These are phyloP conservation scores for Alloteropsis semialata DNA, from an alignment of 176 grass and related monocot species.

Conservation along the genomic window DNA sequence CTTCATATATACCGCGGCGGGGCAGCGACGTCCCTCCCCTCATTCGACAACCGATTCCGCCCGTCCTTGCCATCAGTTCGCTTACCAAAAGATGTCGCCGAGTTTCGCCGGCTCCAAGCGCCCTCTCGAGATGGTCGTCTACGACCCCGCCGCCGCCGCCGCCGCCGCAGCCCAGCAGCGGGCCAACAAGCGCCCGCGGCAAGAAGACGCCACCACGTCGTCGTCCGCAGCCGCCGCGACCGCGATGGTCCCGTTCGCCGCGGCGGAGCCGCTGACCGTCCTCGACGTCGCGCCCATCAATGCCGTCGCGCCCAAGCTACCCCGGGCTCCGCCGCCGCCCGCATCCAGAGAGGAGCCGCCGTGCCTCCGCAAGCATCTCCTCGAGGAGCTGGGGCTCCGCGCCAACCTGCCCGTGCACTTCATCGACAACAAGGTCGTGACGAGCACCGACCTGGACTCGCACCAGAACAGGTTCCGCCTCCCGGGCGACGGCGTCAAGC, in stretches of 20 bases:
- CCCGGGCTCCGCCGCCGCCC: too few relatives aligned
- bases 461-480: conserved; percentile 42
- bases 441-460: conserved; percentile 1
- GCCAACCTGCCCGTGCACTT: conserved; percentile 12
- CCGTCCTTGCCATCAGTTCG: neutral
- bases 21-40: neutral
- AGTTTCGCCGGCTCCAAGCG: neutral
- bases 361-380: conserved; percentile 21
- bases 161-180: too few relatives aligned
- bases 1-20: neutral
- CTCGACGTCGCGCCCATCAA: neutral
- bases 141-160: neutral
- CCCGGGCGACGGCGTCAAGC: neutral
- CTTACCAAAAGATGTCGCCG: neutral
- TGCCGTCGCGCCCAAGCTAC: neutral
- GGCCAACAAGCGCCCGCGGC: neutral
- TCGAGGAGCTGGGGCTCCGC: neutral
- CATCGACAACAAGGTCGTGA: conserved; percentile 1
- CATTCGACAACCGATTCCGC: neutral
- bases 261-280: neutral
- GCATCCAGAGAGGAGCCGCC: neutral
- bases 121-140: neutral
- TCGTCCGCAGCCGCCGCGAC: neutral
- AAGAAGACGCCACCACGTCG: neutral
- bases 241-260: neutral